phyloP scores from a whole-genome alignment of 2,329 filamentous ascomycete genomes.

The Neurospora crassa region DNA sequence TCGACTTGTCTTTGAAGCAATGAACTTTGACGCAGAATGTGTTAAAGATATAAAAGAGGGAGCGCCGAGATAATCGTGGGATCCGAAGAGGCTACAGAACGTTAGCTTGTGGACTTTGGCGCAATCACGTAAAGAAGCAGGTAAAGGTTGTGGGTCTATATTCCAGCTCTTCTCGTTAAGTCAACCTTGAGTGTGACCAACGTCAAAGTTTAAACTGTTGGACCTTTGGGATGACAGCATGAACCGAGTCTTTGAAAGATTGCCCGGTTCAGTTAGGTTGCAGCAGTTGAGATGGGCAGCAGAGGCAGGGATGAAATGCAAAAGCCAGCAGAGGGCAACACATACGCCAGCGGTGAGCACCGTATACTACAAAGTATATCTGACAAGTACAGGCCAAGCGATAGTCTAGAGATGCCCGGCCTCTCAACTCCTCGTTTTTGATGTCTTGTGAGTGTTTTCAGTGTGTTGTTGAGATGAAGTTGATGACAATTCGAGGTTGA shows the following conservation, averaged over 20 bases:
- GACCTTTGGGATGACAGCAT: not conserved
- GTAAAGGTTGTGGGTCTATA: not conserved
- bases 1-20: not conserved
- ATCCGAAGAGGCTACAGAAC: not conserved
- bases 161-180: not conserved
- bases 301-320: not conserved
- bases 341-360: not conserved
- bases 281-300: not conserved
- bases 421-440: not conserved
- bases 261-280: not conserved
- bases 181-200: not conserved
- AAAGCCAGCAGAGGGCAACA: not conserved
- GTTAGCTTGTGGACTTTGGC: not conserved
- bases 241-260: not conserved
- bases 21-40: not conserved
- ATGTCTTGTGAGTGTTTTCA: not conserved
- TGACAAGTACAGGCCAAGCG: not conserved
- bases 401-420: not conserved
- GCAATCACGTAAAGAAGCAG: not conserved
- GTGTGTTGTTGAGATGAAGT: not conserved
- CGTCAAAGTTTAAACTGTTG: not conserved
- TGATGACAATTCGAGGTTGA: not conserved
- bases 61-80: not conserved
- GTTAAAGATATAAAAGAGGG: not conserved
- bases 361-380: not conserved